Evolutionary conservation across 495 filamentous ascomycete species (phyloP).

Genomic region (Gamarada debralockiae): DNA sequence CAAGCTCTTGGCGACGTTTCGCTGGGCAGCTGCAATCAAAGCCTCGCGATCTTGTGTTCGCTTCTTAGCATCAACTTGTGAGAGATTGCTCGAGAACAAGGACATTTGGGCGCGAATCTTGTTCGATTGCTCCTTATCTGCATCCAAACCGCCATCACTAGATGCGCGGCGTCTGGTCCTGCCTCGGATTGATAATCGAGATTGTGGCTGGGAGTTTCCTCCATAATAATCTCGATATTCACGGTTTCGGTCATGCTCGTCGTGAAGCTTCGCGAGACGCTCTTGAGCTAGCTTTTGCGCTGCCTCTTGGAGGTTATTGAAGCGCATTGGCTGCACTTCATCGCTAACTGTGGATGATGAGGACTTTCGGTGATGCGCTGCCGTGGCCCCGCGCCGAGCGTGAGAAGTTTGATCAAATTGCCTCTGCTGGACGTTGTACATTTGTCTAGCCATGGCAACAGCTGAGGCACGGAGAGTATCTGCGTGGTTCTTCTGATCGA

Average conservation of each 20-base stretch:
- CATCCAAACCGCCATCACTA: conserved; percentile 60
- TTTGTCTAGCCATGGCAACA: conserved; percentile 80
- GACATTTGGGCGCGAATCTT: conserved; percentile 80
- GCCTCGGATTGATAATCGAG: conserved; percentile 52
- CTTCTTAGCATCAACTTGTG: conserved; percentile 70
- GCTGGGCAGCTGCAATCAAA: conserved; percentile 74
- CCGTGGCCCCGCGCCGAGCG: conserved; percentile 25
- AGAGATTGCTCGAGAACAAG: conserved; percentile 61
- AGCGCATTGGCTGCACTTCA: conserved; percentile 19
- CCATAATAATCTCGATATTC: conserved; percentile 74
- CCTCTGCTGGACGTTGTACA: conserved; percentile 67
- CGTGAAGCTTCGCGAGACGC: conserved; percentile 73
- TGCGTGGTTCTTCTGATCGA: conserved; percentile 66
- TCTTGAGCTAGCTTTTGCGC: conserved; percentile 82
- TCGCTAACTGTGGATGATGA: conserved; percentile 14
- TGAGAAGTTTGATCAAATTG: conserved; percentile 43
- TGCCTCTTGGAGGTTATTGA: conserved; percentile 64
- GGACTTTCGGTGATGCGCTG: conserved; percentile 35
- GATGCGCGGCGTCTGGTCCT: conserved; percentile 56
- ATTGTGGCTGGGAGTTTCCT: conserved; percentile 36
- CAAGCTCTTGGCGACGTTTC: conserved; percentile 76
- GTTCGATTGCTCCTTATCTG: conserved; percentile 65
- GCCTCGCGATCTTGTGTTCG: conserved; percentile 66
- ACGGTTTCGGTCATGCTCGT: conserved; percentile 54
- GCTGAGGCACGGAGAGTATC: conserved; percentile 77